Evolutionary conservation across 306 rosid genomes (phyloP).

Genomic region (Rosa multiflora): DNA sequence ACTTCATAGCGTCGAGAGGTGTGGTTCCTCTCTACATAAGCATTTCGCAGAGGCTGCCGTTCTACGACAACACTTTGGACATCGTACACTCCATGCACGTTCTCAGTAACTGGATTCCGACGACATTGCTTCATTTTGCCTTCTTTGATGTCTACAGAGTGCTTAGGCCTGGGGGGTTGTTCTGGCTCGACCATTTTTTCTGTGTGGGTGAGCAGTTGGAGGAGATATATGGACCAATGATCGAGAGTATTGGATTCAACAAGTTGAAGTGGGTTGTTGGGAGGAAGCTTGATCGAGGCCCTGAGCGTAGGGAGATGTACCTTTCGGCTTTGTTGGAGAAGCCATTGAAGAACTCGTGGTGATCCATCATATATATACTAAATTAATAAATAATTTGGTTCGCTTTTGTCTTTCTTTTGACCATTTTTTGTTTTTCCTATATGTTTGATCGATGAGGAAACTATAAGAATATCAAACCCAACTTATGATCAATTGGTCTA

Average conservation of each 20-base stretch:
- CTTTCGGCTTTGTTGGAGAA: constrained; percentile 52
- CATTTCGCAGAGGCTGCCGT: not conserved
- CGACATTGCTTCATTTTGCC: constrained; percentile 26
- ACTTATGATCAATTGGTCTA: no score
- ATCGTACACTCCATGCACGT: not conserved
- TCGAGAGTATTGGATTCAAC: constrained; percentile 43
- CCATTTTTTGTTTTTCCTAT: not conserved
- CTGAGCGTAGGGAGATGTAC: constrained; percentile 36
- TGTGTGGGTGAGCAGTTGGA: constrained; percentile 37
- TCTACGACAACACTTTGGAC: not conserved
- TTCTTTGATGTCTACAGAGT: constrained; percentile 41
- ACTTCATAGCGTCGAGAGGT: not conserved
- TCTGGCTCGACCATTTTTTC: constrained; percentile 56
- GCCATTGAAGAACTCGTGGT: constrained; percentile 26
- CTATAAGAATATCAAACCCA: no score
- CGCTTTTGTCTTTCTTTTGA: no score
- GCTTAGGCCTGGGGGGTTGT: constrained; percentile 49
- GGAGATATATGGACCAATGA: constrained; percentile 38
- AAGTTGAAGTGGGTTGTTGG: constrained; percentile 47
- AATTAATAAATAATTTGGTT: no score
- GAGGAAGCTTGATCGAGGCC: constrained; percentile 43
- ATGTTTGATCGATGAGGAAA: no score
- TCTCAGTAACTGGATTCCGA: constrained; percentile 12
- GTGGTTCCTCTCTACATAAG: not conserved
- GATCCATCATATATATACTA: not conserved